phyloP scores from a whole-genome alignment of 2,329 filamentous ascomycete genomes.

The Aspergillus ustus region DNA sequence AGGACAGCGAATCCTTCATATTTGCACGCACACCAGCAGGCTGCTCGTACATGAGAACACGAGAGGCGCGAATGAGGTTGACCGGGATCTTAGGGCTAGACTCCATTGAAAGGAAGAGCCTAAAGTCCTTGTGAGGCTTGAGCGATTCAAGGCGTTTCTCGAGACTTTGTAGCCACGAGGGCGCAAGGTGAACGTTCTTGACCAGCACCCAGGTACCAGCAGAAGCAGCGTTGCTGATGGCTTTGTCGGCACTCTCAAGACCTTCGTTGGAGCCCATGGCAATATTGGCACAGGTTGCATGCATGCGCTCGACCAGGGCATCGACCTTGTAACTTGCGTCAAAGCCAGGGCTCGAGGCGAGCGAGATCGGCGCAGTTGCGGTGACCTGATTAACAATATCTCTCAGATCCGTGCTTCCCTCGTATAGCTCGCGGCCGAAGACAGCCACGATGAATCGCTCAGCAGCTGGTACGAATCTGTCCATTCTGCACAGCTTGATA shows the following conservation, averaged over 20 bases:
- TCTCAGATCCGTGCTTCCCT: constrained; percentile 82
- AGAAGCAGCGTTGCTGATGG: constrained; percentile 88
- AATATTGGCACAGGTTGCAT: constrained; percentile 88
- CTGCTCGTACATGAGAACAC: constrained; percentile 97
- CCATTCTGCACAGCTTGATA: constrained; percentile 92
- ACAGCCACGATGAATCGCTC: constrained; percentile 88
- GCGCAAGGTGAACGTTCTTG: constrained; percentile 97
- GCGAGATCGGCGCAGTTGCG: constrained; percentile 81
- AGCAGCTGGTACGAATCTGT: constrained; percentile 89
- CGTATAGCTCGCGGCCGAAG: constrained; percentile 81
- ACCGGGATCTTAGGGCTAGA: constrained; percentile 95
- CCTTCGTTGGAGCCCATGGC: constrained; percentile 99
- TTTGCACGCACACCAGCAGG: constrained; percentile 95
- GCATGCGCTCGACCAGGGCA: constrained; percentile 82
- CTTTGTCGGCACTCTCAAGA: constrained; percentile 89
- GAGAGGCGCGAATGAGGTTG: constrained; percentile 88
- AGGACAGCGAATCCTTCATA: constrained; percentile 96
- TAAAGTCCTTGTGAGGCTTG: constrained; percentile 90
- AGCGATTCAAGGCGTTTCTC: constrained; percentile 96
- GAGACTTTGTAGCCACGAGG: constrained; percentile 93
- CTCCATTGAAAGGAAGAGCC: constrained; percentile 97
- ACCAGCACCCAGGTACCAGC: constrained; percentile 94
- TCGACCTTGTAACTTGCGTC: constrained; percentile 99
- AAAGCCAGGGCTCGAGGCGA: constrained; percentile 94
- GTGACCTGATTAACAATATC: constrained; percentile 84